Evolutionary conservation across 2,329 filamentous ascomycete genomes (phyloP).

Genomic region (Arthroderma sp.): DNA sequence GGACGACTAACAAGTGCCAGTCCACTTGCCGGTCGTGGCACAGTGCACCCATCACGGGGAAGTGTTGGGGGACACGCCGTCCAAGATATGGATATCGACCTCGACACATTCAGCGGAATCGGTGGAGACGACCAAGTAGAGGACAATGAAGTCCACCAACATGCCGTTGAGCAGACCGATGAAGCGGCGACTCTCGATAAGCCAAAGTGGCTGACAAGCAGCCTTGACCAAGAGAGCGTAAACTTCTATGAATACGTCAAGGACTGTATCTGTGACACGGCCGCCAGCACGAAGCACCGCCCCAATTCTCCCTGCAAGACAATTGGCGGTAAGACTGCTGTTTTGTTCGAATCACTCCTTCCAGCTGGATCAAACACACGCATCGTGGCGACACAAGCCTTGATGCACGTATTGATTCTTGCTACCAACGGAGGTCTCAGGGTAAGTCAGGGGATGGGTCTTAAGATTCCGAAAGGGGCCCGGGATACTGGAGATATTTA

Average conservation of each 20-base stretch:
- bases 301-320: too few relatives aligned
- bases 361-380: slow-evolving; percentile 41
- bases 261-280: slow-evolving; percentile 30
- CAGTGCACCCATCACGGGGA: not conserved
- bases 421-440: slow-evolving; percentile 51
- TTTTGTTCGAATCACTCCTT: slow-evolving; percentile 59
- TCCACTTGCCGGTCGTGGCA: slow-evolving; percentile 43
- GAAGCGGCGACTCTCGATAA: slow-evolving; percentile 15
- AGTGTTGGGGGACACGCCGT: not conserved
- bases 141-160: slow-evolving; percentile 11
- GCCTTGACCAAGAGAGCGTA: slow-evolving; percentile 44
- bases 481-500: slow-evolving; percentile 7
- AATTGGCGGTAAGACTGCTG: slow-evolving; percentile 8
- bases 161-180: slow-evolving; percentile 11
- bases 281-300: slow-evolving; percentile 9
- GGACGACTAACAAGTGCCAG: slow-evolving; percentile 46
- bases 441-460: slow-evolving; percentile 44
- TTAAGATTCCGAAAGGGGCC: slow-evolving; percentile 1
- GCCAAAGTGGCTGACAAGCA: slow-evolving; percentile 36
- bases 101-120: slow-evolving; percentile 6
- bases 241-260: slow-evolving; percentile 52
- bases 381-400: slow-evolving; percentile 58
- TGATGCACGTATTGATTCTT: slow-evolving; percentile 59
- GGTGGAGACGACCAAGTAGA: slow-evolving; percentile 17
- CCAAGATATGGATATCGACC: slow-evolving; percentile 8